Percentiles rank a stretch among this genome's conserved stretches.
Conservation (phyloP, 169 alveolate species). For the Eimeria acervulina region DNA sequence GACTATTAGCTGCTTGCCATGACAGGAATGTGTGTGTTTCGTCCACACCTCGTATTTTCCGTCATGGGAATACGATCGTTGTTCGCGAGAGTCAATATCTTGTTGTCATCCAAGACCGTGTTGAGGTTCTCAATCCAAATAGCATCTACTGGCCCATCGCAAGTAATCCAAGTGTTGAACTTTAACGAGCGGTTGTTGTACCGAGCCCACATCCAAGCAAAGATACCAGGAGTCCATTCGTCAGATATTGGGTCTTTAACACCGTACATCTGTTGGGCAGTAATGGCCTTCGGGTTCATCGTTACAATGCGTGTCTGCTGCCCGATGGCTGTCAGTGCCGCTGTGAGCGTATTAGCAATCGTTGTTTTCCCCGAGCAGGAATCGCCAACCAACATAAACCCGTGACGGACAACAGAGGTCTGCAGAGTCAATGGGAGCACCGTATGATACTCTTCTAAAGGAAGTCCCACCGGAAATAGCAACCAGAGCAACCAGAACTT, state of each 20-base stretch:
- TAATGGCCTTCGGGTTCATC: conserved; percentile 98
- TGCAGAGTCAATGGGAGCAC: conserved; percentile 85
- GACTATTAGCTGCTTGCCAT: background rate
- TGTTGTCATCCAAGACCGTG: conserved; percentile 98
- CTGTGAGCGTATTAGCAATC: conserved; percentile 95
- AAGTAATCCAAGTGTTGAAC: conserved; percentile 96
- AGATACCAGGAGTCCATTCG: conserved; percentile 98
- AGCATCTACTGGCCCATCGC: conserved; percentile 99
- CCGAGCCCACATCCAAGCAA: conserved; percentile 97
- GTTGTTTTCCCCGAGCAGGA: conserved; percentile 98
- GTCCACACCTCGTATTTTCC: conserved; percentile 89
- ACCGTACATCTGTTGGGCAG: conserved; percentile 95
- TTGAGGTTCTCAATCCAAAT: conserved; percentile 98
- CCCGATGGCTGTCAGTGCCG: conserved; percentile 92
- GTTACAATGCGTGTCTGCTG: conserved; percentile 92
- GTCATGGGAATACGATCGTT: conserved; percentile 97
- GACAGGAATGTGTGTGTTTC: background rate
- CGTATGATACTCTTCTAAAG: no score
- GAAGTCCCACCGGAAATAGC: no score
- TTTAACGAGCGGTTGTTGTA: conserved; percentile 94
- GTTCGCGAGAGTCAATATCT: conserved; percentile 96
- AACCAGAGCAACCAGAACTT: background rate
- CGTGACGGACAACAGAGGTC: conserved; percentile 98
- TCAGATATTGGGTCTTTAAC: conserved; percentile 95
- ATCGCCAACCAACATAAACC: conserved; percentile 98